Base-by-base conservation (phyloP, 768 basidiomycete species). In the Boletellus emodensis region DNA sequence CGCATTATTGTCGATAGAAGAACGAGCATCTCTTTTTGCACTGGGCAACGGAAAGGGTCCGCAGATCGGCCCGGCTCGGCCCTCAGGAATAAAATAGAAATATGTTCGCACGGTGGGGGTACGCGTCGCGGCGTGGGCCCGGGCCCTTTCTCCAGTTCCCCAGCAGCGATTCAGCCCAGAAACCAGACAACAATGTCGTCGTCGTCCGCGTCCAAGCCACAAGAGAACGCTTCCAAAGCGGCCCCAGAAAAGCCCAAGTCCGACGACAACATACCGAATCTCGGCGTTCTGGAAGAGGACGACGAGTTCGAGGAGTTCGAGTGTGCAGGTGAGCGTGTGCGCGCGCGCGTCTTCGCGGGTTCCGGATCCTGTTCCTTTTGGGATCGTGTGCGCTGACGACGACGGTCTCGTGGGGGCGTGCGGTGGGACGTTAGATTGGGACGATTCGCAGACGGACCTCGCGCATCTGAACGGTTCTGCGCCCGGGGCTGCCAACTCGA, bases 291-390 rank as follows among this genome's bases (percentile, higher is more conserved):
- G 7, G 94, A 97, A 63, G 94, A 97, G 66, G 94, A 97, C 66
- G 94, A 97, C 66, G 94, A 97, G 72, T 97, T 97, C 60, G 94
- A 95, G 64, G 93, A 94, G 62, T 95, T 95, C 67, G 73, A 81
- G 14, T 87, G 82, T 41, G 87, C 89, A 74, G 93, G 94, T 90
- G 51, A 48, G 74, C 66, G 26, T 17, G 17, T 10, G 36, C 41
- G 44, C 41, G n/a, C 12, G 36, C 41, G 44, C 41, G n/a, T 44
- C 20, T 20, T 8, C 36, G 8, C 6, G 41, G n/a, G 36, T n/a
- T n/a, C 20, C 20, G 18, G 8, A 26, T 7, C 5, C 24, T 26
- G 24, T 4, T 26, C 20, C 20, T 26, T 26, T 24, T 26, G 1
- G 24, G 24, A 3, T 14, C 6, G 43, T 24, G 43, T 34, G 18